Percentiles rank a stretch among this genome's conserved stretches.
Evolutionary conservation across 2,329 filamentous ascomycete genomes (phyloP).

Genomic region (Apiospora hydei): DNA sequence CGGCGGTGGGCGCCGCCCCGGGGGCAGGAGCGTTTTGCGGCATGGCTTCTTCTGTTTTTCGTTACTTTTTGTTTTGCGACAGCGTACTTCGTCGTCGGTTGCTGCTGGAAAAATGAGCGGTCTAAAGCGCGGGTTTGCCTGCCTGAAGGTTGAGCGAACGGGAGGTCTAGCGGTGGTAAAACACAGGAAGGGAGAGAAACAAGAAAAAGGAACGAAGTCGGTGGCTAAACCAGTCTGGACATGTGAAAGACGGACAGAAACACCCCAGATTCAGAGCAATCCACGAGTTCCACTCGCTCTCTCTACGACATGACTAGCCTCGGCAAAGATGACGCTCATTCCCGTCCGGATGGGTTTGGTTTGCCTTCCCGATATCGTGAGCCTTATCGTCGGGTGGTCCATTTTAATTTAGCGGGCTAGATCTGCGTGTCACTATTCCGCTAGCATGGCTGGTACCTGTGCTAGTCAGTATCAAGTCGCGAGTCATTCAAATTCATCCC

Average conservation of each 20-base stretch:
- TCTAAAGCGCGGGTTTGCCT: background rate
- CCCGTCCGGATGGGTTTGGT: background rate
- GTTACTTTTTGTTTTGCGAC: background rate
- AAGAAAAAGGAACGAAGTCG: background rate
- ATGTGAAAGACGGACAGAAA: conserved; percentile 1
- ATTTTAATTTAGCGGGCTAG: background rate
- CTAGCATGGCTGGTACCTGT: background rate
- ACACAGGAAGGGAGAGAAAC: background rate
- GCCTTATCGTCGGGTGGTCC: conserved; percentile 17
- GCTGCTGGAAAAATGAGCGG: background rate
- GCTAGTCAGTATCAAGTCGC: background rate
- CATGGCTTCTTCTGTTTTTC: background rate
- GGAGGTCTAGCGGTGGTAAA: background rate
- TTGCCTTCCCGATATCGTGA: conserved; percentile 22
- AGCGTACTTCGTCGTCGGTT: background rate
- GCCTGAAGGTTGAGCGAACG: background rate
- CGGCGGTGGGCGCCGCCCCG: conserved; percentile 27
- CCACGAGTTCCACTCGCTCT: background rate
- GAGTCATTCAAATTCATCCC: background rate
- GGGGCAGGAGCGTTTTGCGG: background rate
- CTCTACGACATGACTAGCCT: conserved; percentile 18
- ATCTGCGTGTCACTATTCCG: conserved; percentile 7
- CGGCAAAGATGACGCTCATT: conserved; percentile 10
- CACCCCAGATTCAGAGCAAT: background rate
- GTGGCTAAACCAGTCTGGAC: background rate